phyloP scores from a whole-genome alignment of 2,329 filamentous ascomycete genomes.

The Colletotrichum sp. region DNA sequence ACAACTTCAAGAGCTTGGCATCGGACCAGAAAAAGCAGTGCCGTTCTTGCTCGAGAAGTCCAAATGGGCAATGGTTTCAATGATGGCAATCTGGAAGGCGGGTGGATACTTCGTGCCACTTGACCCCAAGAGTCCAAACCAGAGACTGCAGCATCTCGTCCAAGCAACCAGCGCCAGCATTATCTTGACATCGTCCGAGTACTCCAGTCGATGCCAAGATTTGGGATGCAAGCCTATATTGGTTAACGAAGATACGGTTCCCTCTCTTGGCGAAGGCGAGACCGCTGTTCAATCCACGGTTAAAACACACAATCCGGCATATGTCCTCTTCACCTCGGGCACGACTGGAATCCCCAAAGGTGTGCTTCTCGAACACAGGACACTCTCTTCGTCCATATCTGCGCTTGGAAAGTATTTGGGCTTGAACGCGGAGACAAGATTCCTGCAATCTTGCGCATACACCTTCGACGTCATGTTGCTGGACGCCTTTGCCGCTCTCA shows the following conservation, averaged over 20 bases:
- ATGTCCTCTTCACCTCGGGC: slow-evolving; percentile 32
- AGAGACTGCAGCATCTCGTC: neutral
- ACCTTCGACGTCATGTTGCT: slow-evolving; percentile 25
- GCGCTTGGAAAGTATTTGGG: neutral
- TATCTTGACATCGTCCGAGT: neutral
- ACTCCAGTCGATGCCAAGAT: neutral
- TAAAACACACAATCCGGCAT: slow-evolving; percentile 19
- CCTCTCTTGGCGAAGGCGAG: neutral
- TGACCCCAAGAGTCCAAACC: slow-evolving; percentile 1
- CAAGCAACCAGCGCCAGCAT: neutral
- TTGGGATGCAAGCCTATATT: neutral
- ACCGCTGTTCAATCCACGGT: neutral
- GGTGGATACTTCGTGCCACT: slow-evolving; percentile 8
- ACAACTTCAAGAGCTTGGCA: slow-evolving; percentile 12
- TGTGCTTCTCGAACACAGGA: slow-evolving; percentile 25
- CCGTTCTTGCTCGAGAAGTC: slow-evolving; percentile 9
- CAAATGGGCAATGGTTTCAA: neutral
- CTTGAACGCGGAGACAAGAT: slow-evolving; percentile 24
- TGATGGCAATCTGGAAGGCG: slow-evolving; percentile 10
- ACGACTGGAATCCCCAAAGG: slow-evolving; percentile 32
- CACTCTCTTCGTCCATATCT: slow-evolving; percentile 24
- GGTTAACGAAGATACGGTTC: neutral
- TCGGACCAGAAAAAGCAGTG: slow-evolving; percentile 21
- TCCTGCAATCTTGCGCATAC: slow-evolving; percentile 23
- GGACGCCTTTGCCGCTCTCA: slow-evolving; percentile 18